These are phyloP conservation scores for Casuarina cunninghamiana DNA, from an alignment of 306 rosid genomes.

Conservation along the genomic window DNA sequence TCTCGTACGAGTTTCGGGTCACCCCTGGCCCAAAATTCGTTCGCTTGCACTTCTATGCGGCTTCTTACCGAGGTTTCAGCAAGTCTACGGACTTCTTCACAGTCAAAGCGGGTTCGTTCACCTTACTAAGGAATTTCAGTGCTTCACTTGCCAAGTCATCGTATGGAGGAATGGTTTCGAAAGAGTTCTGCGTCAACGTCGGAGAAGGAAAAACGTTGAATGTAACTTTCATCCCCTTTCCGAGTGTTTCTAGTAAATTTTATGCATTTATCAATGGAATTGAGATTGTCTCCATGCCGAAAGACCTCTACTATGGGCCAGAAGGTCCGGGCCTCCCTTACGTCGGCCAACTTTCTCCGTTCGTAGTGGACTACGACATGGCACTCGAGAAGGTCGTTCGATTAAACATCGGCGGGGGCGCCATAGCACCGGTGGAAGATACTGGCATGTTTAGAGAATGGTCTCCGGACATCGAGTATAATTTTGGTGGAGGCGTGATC, in stretches of 20 bases:
- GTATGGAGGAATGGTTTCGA: accelerated
- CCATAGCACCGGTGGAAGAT: too few species aligned
- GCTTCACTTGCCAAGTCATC: background rate
- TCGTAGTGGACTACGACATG: too few species aligned
- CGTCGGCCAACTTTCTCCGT: too few species aligned
- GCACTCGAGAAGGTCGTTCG: too few species aligned
- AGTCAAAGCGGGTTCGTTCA: background rate
- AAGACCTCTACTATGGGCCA: background rate
- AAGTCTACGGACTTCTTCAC: background rate
- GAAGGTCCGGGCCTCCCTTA: background rate
- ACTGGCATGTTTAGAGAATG: too few species aligned
- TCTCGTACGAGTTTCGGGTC: background rate
- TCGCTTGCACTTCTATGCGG: constrained; percentile 7
- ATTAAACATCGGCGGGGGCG: too few species aligned
- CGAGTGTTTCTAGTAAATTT: background rate
- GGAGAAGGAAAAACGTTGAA: background rate
- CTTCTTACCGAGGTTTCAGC: background rate
- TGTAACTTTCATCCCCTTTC: background rate
- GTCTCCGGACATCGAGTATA: too few species aligned
- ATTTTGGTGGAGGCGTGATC: too few species aligned
- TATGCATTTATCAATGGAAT: background rate
- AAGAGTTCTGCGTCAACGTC: constrained; percentile 2
- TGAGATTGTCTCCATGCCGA: constrained; percentile 1
- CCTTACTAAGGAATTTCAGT: background rate
- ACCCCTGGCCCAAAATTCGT: constrained; percentile 11